Evolutionary conservation across 257 asterid species (phyloP), one percentile per base, ranked within the genome.

Genomic region (Lycium ferocissimum): DNA sequence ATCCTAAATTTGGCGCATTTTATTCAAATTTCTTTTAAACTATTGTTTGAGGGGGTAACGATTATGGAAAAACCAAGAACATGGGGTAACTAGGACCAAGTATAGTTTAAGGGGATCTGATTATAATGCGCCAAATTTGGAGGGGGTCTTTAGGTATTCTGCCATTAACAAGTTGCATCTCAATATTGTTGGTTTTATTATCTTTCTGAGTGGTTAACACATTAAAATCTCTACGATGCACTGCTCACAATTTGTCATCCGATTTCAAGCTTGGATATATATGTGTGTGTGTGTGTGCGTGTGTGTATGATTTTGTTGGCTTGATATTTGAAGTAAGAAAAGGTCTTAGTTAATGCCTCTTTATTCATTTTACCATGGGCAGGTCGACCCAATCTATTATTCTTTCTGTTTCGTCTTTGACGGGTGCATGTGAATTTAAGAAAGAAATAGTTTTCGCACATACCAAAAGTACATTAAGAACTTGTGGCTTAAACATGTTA

Each of bases 401-500:
- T 71, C 76, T 47, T 69, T 69, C 7, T 20, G 13, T 69, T 7
- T 69, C 51, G 37, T 69, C 51, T 69, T 69, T 37, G 51, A 69
- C 22, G 26, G 45, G 76, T 69, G 76, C 51, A 69, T 37, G 51
- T 69, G 76, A 37, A 12, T 14, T 37, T 37, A 69, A 14, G 76
- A 69, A 67, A 66, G 18, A 67, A 15, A 69, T 22, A 14, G 51
- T 37, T 69, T 2, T 37, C 9, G 76, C 51, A 69, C 76, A 37
- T 37, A 37, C 35, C 20, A 35, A 4, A 67, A 67, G 75, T 67
- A 67, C 49, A 35, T 67, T 35, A 13, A 35, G 75, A 35, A 14
- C 75, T 35, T 67, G 6, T n/a, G 43, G 26, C 51, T 69, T 69
- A 69, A 67, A 37, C 51, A 67, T 67, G 51, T 67, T 67, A 67